phyloP scores from a whole-genome alignment of 345 rosid genomes.

The Acer campestre region DNA sequence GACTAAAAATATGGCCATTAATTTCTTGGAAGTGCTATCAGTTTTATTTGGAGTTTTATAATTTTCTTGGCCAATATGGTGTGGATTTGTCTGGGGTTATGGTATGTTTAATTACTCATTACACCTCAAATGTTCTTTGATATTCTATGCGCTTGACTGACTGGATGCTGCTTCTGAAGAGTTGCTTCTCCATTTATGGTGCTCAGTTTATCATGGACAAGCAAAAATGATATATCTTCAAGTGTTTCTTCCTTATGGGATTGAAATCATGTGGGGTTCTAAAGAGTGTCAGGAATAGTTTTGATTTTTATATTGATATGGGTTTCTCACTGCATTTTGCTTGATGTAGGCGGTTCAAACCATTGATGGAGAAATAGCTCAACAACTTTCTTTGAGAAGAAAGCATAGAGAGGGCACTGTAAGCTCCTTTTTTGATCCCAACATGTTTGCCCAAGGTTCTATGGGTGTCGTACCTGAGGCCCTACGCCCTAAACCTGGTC shows the following conservation, averaged over 20 bases:
- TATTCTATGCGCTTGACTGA: not conserved
- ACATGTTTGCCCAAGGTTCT: conserved; percentile 70
- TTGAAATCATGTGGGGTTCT: not conserved
- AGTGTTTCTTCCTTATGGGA: not conserved
- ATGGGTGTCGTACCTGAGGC: conserved; percentile 81
- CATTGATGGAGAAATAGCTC: conserved; percentile 86
- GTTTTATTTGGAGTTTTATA: not conserved
- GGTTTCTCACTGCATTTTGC: not conserved
- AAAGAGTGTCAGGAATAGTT: not conserved
- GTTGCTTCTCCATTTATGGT: not conserved
- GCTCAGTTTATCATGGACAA: not conserved
- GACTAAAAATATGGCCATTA: not conserved
- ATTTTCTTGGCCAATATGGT: not conserved
- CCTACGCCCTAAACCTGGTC: conserved; percentile 94
- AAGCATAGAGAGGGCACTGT: conserved; percentile 89
- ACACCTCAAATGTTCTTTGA: not conserved
- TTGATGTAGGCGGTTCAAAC: conserved; percentile 77
- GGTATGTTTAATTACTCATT: not conserved
- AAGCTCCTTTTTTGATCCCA: conserved; percentile 70
- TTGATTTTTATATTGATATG: not conserved
- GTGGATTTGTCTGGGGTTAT: not conserved
- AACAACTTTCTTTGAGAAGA: conserved; percentile 75
- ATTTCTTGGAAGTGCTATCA: not conserved
- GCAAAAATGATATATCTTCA: not conserved
- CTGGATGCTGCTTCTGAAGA: not conserved